A percentile compares a stretch with the other conserved stretches of the same genome.
These are phyloP conservation scores for Myriosclerotinia duriaeana DNA, from an alignment of 2,329 filamentous ascomycete genomes.

Conservation along the genomic window DNA sequence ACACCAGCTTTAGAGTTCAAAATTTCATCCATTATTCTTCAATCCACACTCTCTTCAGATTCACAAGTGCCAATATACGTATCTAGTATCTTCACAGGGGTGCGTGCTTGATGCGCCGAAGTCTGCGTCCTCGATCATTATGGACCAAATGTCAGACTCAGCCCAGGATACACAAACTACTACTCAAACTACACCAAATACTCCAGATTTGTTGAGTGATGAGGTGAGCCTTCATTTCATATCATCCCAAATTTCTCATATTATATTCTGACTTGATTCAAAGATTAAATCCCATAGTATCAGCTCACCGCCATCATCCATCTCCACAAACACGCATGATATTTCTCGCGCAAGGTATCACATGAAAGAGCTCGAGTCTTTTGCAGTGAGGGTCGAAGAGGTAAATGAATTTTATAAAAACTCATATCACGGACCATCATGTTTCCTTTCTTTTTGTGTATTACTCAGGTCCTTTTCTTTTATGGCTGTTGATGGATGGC, in stretches of 20 bases:
- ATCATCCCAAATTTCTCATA: background rate
- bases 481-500: background rate
- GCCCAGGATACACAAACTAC: conserved; percentile 19
- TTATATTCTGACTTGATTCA: conserved; percentile 13
- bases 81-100: conserved; percentile 22
- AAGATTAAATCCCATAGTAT: conserved; percentile 15
- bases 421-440: conserved; percentile 17
- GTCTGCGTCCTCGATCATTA: conserved; percentile 15
- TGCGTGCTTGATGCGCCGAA: conserved; percentile 21
- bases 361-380: conserved; percentile 26
- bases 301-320: conserved; percentile 23
- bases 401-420: conserved; percentile 16
- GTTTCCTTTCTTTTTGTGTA: conserved; percentile 9
- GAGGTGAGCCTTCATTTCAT: conserved; percentile 20
- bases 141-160: conserved; percentile 22
- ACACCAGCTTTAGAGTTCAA: conserved; percentile 2
- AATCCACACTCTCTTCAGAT: conserved; percentile 1
- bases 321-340: conserved; percentile 27
- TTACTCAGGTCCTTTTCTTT: conserved; percentile 15
- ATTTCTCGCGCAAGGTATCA: conserved; percentile 28
- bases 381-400: conserved; percentile 27
- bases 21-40: conserved; percentile 11
- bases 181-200: conserved; percentile 19
- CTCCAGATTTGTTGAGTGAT: conserved; percentile 21
- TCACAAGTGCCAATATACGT: conserved; percentile 7